Evolutionary conservation across 2,329 filamentous ascomycete species (phyloP), one percentile per base, ranked within the genome.

Genomic region (Talaromyces islandicus): DNA sequence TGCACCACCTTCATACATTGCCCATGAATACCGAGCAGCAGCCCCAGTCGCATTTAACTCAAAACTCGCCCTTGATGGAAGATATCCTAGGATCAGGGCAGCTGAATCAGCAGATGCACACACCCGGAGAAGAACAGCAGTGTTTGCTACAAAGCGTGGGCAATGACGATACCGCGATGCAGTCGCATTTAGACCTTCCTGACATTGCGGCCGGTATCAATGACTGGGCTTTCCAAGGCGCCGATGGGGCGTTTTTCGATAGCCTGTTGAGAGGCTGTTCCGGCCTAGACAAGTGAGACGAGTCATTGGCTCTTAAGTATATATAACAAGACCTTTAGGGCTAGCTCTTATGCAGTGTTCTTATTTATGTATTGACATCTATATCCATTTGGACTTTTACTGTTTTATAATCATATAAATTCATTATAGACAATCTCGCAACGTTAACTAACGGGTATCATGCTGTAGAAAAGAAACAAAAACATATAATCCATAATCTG

Each of bases 191-290:
- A 3, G 43, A 25, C 10, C 9, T 50, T 14, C 43, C 62, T 24
- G 38, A n/a, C 21, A 43, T 63, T 17, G 56, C 62, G 3, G 56
- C 58, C 7, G 55, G 46, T 41, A 32, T 61, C 21, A 58, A 67
- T 54, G 66, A 68, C 30, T 67, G 65, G 65, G 56, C 62, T 21
- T 64, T 68, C 35, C 63, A 66, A 30, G 66, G 66, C n/a, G 58
- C 65, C 3, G 66, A 68, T 29, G 58, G 63, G 60, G 64, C 63
- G 7, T 66, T 66, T 35, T 67, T 68, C 46, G 64, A 65, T 51
- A 66, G 60, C 59, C 43, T 67, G 4, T 59, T 56, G 53, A 60
- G 56, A 59, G 58, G 60, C 10, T 56, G 25, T 43, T 41, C 54
- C 7, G 19, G 10, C 17, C 4, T 43, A 17, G 54, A 46, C 4